phyloP scores from a whole-genome alignment of 148 eudicot genomes.

The Camellia sinensis region DNA sequence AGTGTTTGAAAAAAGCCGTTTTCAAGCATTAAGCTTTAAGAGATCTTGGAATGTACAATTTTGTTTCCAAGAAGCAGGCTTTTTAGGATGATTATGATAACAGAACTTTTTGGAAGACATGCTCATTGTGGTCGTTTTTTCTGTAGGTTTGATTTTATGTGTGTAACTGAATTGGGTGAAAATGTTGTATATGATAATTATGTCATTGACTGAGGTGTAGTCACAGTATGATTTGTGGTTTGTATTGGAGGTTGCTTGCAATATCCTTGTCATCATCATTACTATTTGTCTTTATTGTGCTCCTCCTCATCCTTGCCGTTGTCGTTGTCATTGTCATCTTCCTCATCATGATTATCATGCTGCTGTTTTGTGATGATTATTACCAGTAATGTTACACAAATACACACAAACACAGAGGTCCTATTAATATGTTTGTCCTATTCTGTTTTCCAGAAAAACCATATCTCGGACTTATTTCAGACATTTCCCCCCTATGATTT shows the following conservation, averaged over 20 bases:
- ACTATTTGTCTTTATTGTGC: neutral
- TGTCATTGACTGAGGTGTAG: neutral
- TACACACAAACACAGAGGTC: neutral
- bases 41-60: neutral
- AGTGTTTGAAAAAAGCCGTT: neutral
- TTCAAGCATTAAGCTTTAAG: neutral
- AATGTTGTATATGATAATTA: neutral
- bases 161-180: neutral
- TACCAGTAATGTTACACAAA: neutral
- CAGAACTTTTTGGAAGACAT: constrained; percentile 6
- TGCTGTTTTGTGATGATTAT: neutral
- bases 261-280: neutral
- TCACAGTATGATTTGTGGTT: neutral
- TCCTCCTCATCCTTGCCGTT: neutral
- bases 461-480: neutral
- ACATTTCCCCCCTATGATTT: neutral
- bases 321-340: neutral
- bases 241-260: neutral
- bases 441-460: neutral
- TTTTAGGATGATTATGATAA: neutral
- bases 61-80: neutral
- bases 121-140: neutral
- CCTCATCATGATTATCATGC: neutral
- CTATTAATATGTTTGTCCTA: neutral
- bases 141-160: neutral